Evolutionary conservation across 805 yeast genomes (phyloP), one percentile per base, ranked within the genome.

Genomic region (Priceomyces castillae): DNA sequence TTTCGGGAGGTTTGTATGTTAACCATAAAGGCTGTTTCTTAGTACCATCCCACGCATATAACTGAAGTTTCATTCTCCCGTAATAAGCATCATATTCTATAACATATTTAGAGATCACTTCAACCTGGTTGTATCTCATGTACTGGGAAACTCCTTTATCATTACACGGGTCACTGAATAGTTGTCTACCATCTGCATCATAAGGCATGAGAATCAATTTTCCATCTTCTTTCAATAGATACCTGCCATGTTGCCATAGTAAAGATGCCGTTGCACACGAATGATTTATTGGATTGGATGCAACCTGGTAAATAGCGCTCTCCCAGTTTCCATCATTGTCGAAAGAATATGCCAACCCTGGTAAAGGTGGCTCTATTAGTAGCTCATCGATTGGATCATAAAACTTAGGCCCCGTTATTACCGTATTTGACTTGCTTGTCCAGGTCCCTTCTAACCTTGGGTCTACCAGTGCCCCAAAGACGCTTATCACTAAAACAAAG

Each of bases 161-260:
- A 23, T 43, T 30, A 41, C 57, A 50, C 12, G 61, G 61, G 33
- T 56, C 57, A 42, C 57, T 50, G 18, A 53, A 42, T 19, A 56
- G 38, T 38, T 55, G 50, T 22, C 61, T 37, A 2, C 61, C 59
- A 46, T 56, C 61, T 15, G 49, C 47, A 14, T 43, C 37, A 34
- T 40, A 41, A 7, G 61, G 61, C 1, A 2, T 31, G 6, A 56
- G 36, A 5, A 30, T 30, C 26, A 55, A 34, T n/a, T 43, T 40
- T 5, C 53, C 51, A 36, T 40, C 46, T 12, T 41, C 18, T 7
- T 33, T 25, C n/a, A 28, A 14, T 12, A 36, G 26, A 25, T 49
- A 55, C 30, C 41, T 46, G 3, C 59, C 61, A 43, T 56, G 61
- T 37, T 56, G 61, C 56, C 57, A 56, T 6, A 52, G n/a, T 9